These are phyloP conservation scores for Hamigera avellanea DNA, from an alignment of 495 filamentous ascomycete genomes.

Conservation along the genomic window DNA sequence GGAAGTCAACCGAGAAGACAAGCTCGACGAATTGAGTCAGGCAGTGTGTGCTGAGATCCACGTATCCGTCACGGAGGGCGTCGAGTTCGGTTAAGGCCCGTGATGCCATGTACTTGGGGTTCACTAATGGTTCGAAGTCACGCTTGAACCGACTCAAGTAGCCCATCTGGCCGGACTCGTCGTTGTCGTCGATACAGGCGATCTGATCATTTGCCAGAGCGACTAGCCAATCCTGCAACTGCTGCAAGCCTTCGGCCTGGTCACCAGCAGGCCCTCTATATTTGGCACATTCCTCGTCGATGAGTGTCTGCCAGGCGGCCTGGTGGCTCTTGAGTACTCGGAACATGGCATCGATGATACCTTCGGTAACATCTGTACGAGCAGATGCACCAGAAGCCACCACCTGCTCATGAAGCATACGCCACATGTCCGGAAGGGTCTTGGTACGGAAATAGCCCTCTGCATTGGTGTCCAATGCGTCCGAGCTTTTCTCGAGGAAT, in stretches of 20 bases:
- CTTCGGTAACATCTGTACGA: constrained; percentile 78
- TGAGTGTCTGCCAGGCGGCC: constrained; percentile 69
- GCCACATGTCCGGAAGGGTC: constrained; percentile 88
- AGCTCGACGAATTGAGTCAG: constrained; percentile 71
- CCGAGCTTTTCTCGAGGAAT: constrained; percentile 63
- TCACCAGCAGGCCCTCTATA: constrained; percentile 47
- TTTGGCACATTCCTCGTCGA: constrained; percentile 73
- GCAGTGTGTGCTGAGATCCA: constrained; percentile 86
- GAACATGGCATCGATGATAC: constrained; percentile 90
- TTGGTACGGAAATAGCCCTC: constrained; percentile 82
- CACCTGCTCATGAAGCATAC: constrained; percentile 89
- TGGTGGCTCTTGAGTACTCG: constrained; percentile 71
- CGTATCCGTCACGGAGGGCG: constrained; percentile 73
- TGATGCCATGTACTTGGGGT: constrained; percentile 64
- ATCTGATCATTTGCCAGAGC: constrained; percentile 99
- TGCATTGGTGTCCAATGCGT: constrained; percentile 73
- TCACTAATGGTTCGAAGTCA: constrained; percentile 67
- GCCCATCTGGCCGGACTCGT: constrained; percentile 52
- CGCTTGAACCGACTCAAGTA: constrained; percentile 74
- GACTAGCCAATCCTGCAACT: constrained; percentile 85
- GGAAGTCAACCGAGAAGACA: constrained; percentile 82
- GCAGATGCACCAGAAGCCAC: constrained; percentile 68
- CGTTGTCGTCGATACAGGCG: constrained; percentile 82
- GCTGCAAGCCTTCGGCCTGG: constrained; percentile 64
- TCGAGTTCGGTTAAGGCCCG: constrained; percentile 60